phyloP scores from a whole-genome alignment of 805 yeast species.

The Metschnikowia rubicola region DNA sequence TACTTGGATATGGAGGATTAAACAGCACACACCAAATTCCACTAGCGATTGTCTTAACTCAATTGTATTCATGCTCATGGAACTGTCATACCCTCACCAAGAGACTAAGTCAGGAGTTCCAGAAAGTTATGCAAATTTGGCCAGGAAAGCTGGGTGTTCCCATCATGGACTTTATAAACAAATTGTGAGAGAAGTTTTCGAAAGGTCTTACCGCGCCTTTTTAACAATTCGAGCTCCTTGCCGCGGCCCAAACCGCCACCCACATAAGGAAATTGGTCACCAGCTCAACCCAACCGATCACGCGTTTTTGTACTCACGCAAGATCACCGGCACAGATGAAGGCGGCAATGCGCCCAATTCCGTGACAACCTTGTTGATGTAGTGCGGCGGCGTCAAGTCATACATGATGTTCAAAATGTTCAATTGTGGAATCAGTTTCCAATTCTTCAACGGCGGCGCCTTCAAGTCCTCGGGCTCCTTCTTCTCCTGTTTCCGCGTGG shows the following conservation, averaged over 20 bases:
- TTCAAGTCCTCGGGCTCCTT: constrained; percentile 19
- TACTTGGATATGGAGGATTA: too few species aligned
- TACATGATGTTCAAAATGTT: constrained; percentile 82
- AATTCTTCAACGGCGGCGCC: constrained; percentile 47
- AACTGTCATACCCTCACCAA: too few species aligned
- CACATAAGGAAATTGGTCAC: background rate
- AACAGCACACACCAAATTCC: too few species aligned
- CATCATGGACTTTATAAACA: too few species aligned
- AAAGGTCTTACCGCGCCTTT: too few species aligned
- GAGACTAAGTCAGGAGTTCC: too few species aligned
- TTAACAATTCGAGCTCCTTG: too few species aligned
- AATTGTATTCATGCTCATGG: too few species aligned
- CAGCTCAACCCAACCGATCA: constrained; percentile 1
- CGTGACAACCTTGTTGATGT: constrained; percentile 90
- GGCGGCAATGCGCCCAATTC: constrained; percentile 97
- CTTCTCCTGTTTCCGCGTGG: constrained; percentile 27
- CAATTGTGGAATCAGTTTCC: constrained; percentile 61
- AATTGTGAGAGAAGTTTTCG: too few species aligned
- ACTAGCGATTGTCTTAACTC: too few species aligned
- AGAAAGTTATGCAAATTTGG: too few species aligned
- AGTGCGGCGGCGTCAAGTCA: constrained; percentile 91
- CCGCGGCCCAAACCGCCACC: background rate
- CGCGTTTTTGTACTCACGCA: constrained; percentile 78
- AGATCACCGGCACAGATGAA: constrained; percentile 94
- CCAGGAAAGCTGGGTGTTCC: too few species aligned